Conservation (phyloP, 768 basidiomycete species). For the Lepiota venenata region DNA sequence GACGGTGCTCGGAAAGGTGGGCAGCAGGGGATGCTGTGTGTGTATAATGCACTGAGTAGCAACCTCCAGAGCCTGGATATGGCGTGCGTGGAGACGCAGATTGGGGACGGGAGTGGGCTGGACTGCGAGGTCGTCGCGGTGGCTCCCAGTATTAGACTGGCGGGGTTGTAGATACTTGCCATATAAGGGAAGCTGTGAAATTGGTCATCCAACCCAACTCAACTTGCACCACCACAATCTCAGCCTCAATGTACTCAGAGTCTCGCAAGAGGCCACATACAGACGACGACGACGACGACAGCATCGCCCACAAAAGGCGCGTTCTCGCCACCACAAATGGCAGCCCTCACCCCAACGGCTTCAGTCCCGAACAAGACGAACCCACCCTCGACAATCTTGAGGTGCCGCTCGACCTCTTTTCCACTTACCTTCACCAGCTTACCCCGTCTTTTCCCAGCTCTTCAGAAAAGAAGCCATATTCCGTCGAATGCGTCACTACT, state of each 20-base stretch:
- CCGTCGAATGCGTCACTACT: conserved; percentile 80
- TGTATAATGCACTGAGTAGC: too few species aligned
- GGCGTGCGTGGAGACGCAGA: conserved; percentile 91
- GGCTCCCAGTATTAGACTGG: conserved; percentile 31
- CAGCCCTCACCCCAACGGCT: conserved; percentile 53
- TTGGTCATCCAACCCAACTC: conserved; percentile 37
- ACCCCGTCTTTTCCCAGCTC: conserved; percentile 37
- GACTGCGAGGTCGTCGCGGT: conserved; percentile 87
- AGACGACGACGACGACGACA: conserved; percentile 43
- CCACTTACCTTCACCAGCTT: conserved; percentile 9
- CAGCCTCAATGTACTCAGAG: conserved; percentile 18
- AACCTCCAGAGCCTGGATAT: conserved; percentile 64
- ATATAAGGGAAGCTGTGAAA: conserved; percentile 20
- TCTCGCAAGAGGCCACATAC: conserved; percentile 57
- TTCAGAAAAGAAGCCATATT: conserved; percentile 87
- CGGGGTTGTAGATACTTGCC: conserved; percentile 19
- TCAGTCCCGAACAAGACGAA: conserved; percentile 39
- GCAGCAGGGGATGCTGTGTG: conserved; percentile 22
- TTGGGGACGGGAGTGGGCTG: conserved; percentile 67
- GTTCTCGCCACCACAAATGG: conserved; percentile 46
- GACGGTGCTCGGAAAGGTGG: conserved; percentile 71
- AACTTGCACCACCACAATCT: conserved; percentile 14
- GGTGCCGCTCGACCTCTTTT: conserved; percentile 36
- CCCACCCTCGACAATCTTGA: conserved; percentile 57
- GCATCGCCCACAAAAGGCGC: conserved; percentile 50